A percentile compares a stretch with the other conserved stretches of the same genome.
Evolutionary conservation across 768 basidiomycete species (phyloP).

Genomic region (Glaciozyma martinii): DNA sequence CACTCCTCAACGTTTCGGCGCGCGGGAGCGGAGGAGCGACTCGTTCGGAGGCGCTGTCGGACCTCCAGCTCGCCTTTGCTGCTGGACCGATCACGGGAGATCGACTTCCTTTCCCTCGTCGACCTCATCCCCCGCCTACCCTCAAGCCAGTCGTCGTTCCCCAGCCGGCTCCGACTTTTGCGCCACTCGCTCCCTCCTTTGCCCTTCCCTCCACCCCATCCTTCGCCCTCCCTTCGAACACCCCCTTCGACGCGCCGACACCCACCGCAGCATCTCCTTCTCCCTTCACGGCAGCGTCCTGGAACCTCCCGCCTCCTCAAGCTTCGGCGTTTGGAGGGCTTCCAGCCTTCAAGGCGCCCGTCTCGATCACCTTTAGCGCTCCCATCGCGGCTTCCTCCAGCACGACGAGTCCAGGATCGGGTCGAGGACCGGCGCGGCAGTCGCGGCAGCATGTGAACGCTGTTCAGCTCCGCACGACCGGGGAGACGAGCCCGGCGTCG

Average conservation of each 20-base stretch:
- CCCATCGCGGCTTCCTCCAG: neutral
- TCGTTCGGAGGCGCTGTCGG: neutral
- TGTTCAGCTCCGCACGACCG: conserved; percentile 12
- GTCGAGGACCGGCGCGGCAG: neutral
- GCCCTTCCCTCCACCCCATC: neutral
- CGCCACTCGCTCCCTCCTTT: neutral
- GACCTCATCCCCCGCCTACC: conserved; percentile 6
- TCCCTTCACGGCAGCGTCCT: neutral
- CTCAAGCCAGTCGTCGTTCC: neutral
- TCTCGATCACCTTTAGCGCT: neutral
- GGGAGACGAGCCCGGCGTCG: neutral
- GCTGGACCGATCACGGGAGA: conserved; percentile 19
- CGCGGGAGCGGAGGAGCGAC: neutral
- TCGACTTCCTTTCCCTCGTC: conserved; percentile 19
- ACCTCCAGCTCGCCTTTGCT: conserved; percentile 15
- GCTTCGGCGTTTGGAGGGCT: neutral
- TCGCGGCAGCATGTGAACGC: conserved; percentile 10
- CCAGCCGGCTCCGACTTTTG: neutral
- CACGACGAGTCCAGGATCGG: neutral
- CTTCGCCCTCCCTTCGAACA: neutral
- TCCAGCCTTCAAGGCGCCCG: neutral
- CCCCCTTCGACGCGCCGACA: neutral
- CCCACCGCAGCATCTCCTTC: neutral
- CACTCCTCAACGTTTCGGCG: conserved; percentile 50
- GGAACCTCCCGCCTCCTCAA: neutral